A percentile compares a stretch with the other conserved stretches of the same genome.
These are phyloP conservation scores for Coniosporium uncinatum DNA, from an alignment of 2,329 filamentous ascomycete species.

Conservation along the genomic window DNA sequence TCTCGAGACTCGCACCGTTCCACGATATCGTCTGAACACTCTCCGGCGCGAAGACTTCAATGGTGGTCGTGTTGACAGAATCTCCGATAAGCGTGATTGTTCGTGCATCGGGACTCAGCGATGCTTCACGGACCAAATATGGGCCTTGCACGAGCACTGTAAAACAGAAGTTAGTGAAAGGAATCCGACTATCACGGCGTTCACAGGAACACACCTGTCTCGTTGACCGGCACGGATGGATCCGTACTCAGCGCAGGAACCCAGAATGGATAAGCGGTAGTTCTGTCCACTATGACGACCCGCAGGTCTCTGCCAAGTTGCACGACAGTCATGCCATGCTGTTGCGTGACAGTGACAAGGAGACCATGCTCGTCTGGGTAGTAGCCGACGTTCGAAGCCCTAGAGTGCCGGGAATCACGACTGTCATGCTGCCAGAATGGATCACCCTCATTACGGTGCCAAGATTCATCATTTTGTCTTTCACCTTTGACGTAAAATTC, in stretches of 20 bases:
- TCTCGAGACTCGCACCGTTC: slow-evolving; percentile 25
- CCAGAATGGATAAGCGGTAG: slow-evolving; percentile 66
- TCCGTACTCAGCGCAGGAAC: no score
- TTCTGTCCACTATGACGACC: no score
- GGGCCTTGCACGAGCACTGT: slow-evolving; percentile 30
- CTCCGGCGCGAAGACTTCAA: slow-evolving; percentile 28
- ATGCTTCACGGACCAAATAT: slow-evolving; percentile 28
- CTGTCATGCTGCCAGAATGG: no score
- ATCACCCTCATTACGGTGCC: no score
- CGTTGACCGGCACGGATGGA: no score
- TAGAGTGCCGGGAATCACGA: no score
- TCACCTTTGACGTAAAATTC: slow-evolving; percentile 33
- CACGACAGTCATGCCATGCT: background rate
- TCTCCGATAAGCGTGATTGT: slow-evolving; percentile 25
- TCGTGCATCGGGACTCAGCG: slow-evolving; percentile 10
- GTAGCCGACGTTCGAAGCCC: background rate
- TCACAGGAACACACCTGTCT: no score
- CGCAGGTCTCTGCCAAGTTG: no score
- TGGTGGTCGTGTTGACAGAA: slow-evolving; percentile 19
- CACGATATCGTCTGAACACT: slow-evolving; percentile 21
- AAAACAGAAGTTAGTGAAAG: no score
- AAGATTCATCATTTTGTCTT: slow-evolving; percentile 22
- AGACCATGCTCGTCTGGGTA: background rate
- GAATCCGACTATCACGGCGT: no score
- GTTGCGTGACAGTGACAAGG: background rate